Evolutionary conservation across 306 rosid genomes (phyloP), one percentile per base, ranked within the genome.

Genomic region (Potentilla sterilis): DNA sequence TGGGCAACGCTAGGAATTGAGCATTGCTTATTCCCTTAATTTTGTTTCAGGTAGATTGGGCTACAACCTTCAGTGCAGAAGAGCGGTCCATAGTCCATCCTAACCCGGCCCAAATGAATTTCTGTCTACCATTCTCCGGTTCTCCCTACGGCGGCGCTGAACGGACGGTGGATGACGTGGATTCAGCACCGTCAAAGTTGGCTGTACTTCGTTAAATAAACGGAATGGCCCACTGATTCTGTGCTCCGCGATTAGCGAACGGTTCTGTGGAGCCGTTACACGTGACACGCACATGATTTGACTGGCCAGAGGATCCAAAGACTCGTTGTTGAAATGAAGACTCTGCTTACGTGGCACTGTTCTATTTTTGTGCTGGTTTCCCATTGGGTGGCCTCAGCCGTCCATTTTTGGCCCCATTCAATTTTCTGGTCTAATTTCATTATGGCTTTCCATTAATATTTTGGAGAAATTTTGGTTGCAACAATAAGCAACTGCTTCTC

Each of bases 181-280:
- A n/a, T n/a, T n/a, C n/a, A n/a, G n/a, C n/a, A n/a, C 66, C 79
- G 80, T 15, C 77, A 76, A n/a, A 69, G 22, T 3, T 6, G 22
- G 42, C 35, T 10, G 73, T 48, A 37, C 51, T 12, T 7, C 0
- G 0, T 2, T 14, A 15, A 22, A 51, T 16, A 11, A 19, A 72
- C 9, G 15, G 18, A 16, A 0, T 41, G 78, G 63, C 48, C 48
- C 58, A 38, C 37, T 13, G 78, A 67, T 65, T 34, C 46, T 6
- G 9, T 9, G 43, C 54, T 22, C 34, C 19, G 70, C 54, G 9
- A 66, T 13, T 63, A 57, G 59, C 47, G 6, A 40, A 10, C 7
- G 48, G 58, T 69, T 9, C 10, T 9, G 55, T 64, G 77, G 63
- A 22, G 22, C 59, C 16, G 67, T 0, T 15, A 7, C 52, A 48